A percentile compares a stretch with the other conserved stretches of the same genome.
Evolutionary conservation across 371 early-diverging fungal species (phyloP).

Genomic region (Zopfochytrium polystomum): DNA sequence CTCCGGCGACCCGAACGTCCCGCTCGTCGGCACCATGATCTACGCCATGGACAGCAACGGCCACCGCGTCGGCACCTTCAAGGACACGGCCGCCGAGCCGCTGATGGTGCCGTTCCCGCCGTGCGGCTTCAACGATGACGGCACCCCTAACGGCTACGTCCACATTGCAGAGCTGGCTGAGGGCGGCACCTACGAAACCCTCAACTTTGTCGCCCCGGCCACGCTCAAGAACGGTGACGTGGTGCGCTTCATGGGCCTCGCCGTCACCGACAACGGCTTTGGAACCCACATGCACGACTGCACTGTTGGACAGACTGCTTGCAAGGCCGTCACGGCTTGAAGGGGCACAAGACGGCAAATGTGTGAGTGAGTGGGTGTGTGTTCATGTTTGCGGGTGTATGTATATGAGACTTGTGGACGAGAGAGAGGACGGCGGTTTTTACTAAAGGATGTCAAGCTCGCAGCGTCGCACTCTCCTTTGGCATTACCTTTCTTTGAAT

Average conservation of each 20-base stretch:
- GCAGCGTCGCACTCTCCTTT: no score
- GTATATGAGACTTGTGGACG: no score
- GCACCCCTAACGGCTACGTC: neutral
- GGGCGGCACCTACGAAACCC: neutral
- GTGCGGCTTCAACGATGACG: conserved; percentile 2
- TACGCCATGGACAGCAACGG: neutral
- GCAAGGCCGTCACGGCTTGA: no score
- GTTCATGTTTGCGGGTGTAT: no score
- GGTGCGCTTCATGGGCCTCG: neutral
- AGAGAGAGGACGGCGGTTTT: no score
- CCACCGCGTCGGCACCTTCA: conserved; percentile 5
- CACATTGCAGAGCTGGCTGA: neutral
- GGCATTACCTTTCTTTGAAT: no score
- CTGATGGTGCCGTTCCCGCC: conserved; percentile 4
- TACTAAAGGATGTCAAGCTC: no score
- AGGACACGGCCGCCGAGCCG: neutral
- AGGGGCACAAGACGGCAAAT: no score
- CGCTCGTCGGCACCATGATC: conserved; percentile 4
- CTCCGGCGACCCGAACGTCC: neutral
- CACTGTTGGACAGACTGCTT: no score
- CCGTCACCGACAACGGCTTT: conserved; percentile 7
- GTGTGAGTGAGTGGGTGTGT: no score
- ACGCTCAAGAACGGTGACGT: neutral
- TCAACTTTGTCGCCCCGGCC: conserved; percentile 5
- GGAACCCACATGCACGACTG: neutral